phyloP scores from a whole-genome alignment of 441 rosid species.

The Sinapis alba region DNA sequence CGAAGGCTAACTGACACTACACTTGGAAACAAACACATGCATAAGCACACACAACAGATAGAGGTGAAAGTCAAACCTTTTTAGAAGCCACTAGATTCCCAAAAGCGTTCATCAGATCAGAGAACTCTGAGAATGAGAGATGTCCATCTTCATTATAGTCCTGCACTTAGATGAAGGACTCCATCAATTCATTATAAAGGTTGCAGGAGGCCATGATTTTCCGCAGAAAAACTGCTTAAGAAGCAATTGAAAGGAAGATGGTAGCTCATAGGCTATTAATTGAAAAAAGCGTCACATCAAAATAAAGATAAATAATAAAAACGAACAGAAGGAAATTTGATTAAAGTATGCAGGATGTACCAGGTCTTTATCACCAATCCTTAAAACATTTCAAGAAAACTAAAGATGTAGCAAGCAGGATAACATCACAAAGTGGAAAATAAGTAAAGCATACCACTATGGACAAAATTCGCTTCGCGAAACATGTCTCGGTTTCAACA shows the following conservation, averaged over 20 bases:
- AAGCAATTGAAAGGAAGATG: conserved; percentile 10
- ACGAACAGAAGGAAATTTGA: not conserved
- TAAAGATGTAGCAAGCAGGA: not conserved
- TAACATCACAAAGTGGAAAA: not conserved
- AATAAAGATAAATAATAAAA: not conserved
- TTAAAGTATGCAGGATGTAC: not conserved
- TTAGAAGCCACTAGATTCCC: conserved; percentile 78
- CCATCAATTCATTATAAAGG: conserved; percentile 31
- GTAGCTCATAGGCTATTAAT: not conserved
- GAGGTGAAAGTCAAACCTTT: conserved; percentile 63
- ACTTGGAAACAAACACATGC: conserved; percentile 3
- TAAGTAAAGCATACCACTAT: conserved; percentile 60
- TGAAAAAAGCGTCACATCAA: conserved; percentile 7
- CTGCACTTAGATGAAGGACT: conserved; percentile 44
- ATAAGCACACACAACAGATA: conserved; percentile 4
- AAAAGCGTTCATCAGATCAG: conserved; percentile 82
- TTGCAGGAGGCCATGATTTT: not conserved
- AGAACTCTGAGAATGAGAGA: conserved; percentile 88
- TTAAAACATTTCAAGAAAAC: not conserved
- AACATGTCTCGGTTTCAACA: conserved; percentile 80
- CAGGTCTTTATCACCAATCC: not conserved
- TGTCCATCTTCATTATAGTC: conserved; percentile 84
- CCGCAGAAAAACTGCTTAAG: not conserved
- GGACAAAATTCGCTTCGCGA: conserved; percentile 84
- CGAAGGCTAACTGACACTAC: conserved; percentile 2